These are phyloP conservation scores for Ogataea nakhonphanomensis DNA, from an alignment of 805 yeast genomes.

Conservation along the genomic window DNA sequence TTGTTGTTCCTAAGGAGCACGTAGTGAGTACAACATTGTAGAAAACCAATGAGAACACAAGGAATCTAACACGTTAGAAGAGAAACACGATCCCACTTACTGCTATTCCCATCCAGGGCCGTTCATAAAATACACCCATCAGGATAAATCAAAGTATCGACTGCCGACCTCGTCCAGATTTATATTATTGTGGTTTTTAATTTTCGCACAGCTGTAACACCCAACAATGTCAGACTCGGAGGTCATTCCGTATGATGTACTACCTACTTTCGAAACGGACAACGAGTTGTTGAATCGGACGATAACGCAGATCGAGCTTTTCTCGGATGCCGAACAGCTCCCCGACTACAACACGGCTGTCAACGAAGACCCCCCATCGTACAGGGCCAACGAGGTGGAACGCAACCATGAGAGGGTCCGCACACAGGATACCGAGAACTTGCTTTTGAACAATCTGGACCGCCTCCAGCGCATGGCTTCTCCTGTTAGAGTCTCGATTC, in stretches of 20 bases:
- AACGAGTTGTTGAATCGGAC: slow-evolving; percentile 34
- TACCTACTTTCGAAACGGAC: slow-evolving; percentile 68
- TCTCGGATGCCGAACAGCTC: slow-evolving; percentile 3
- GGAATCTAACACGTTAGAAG: slow-evolving; percentile 13
- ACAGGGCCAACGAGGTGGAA: neutral
- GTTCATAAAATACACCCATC: slow-evolving; percentile 18
- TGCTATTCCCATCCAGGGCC: slow-evolving; percentile 25
- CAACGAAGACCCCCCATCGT: slow-evolving; percentile 7
- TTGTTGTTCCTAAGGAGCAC: slow-evolving; percentile 7
- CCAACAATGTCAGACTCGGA: slow-evolving; percentile 13
- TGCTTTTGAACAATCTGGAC: slow-evolving; percentile 24
- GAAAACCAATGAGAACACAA: slow-evolving; percentile 7
- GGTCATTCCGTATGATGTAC: slow-evolving; percentile 43
- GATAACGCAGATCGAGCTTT: slow-evolving; percentile 14
- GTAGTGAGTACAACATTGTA: slow-evolving; percentile 11
- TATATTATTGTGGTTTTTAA: neutral
- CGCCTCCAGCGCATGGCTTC: slow-evolving; percentile 19
- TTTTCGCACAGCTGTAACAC: neutral
- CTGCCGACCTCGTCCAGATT: neutral
- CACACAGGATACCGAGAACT: slow-evolving; percentile 16
- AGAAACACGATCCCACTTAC: slow-evolving; percentile 12
- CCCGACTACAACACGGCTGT: slow-evolving; percentile 20
- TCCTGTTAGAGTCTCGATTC: slow-evolving; percentile 21
- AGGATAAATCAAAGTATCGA: neutral
- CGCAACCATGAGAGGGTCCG: neutral